These are phyloP conservation scores for Sporormia fimetaria DNA, from an alignment of 495 filamentous ascomycete species.

Conservation along the genomic window DNA sequence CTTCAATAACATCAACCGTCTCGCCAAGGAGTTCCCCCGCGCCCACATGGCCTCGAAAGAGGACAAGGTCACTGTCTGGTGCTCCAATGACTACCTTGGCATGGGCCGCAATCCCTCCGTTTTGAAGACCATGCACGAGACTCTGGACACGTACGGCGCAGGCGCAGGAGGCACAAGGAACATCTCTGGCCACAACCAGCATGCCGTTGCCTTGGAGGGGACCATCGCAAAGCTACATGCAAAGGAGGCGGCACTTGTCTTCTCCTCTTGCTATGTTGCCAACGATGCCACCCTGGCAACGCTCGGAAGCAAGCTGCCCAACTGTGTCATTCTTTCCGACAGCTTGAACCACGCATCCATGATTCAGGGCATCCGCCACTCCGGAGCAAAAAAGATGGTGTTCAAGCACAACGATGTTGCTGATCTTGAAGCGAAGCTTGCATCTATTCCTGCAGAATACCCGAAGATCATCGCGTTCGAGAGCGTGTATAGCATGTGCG, in stretches of 20 bases:
- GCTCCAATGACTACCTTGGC: constrained; percentile 95
- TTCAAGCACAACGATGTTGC: constrained; percentile 95
- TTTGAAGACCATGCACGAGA: constrained; percentile 83
- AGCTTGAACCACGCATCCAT: constrained; percentile 96
- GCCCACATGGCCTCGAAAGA: constrained; percentile 79
- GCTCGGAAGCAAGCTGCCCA: constrained; percentile 85
- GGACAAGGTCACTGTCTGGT: constrained; percentile 95
- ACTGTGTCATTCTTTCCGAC: constrained; percentile 92
- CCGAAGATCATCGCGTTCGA: constrained; percentile 99
- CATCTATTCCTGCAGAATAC: constrained; percentile 65
- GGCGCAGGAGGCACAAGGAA: constrained; percentile 94
- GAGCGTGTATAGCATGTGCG: constrained; percentile 98
- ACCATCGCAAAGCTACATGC: constrained; percentile 80
- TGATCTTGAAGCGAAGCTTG: constrained; percentile 84
- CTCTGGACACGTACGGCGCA: constrained; percentile 86
- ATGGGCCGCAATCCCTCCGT: constrained; percentile 91
- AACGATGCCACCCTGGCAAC: constrained; percentile 97
- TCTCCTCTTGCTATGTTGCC: constrained; percentile 94
- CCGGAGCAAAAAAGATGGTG: constrained; percentile 88
- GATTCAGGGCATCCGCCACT: constrained; percentile 98
- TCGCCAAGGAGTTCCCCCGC: constrained; percentile 90
- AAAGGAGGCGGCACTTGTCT: constrained; percentile 87
- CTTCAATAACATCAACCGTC: constrained; percentile 99
- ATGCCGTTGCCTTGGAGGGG: constrained; percentile 74
- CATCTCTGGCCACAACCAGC: constrained; percentile 94